Conservation (phyloP, 2,329 filamentous ascomycete species). For the Claviceps sorghi region DNA sequence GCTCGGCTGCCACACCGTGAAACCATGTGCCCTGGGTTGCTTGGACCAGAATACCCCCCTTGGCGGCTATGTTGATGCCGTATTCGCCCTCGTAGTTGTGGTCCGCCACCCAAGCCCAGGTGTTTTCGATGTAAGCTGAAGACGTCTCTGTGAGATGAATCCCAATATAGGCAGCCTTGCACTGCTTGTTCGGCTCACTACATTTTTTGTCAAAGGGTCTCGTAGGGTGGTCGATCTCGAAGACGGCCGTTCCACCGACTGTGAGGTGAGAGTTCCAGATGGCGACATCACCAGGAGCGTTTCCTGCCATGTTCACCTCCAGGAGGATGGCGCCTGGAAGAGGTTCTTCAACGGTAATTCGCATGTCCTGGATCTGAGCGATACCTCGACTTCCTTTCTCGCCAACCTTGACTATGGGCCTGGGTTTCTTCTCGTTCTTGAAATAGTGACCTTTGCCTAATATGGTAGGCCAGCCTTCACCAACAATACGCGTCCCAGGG, state of each 20-base stretch:
- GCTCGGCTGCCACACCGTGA: conserved; percentile 31
- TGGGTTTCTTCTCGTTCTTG: conserved; percentile 21
- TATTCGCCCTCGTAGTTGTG: conserved; percentile 28
- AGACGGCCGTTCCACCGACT: conserved; percentile 25
- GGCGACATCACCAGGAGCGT: conserved; percentile 31
- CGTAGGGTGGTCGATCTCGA: no score
- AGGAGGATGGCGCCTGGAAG: conserved; percentile 26
- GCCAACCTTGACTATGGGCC: background rate
- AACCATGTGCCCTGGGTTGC: conserved; percentile 37
- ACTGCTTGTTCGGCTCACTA: conserved; percentile 16
- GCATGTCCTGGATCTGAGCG: conserved; percentile 36
- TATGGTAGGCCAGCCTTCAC: conserved; percentile 38
- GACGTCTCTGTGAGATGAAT: conserved; percentile 30
- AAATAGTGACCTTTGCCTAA: conserved; percentile 26
- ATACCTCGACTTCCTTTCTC: conserved; percentile 30
- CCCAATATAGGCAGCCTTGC: conserved; percentile 32
- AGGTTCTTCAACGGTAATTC: conserved; percentile 33
- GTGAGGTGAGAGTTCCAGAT: conserved; percentile 32
- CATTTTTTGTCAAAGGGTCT: conserved; percentile 20
- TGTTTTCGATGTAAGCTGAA: conserved; percentile 10
- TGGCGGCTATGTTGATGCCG: conserved; percentile 29
- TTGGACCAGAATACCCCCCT: conserved; percentile 33
- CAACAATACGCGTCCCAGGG: conserved; percentile 33
- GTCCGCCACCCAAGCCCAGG: conserved; percentile 21
- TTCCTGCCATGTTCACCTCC: conserved; percentile 36